phyloP scores from a whole-genome alignment of 768 basidiomycete species.

The Kwoniella sp. region DNA sequence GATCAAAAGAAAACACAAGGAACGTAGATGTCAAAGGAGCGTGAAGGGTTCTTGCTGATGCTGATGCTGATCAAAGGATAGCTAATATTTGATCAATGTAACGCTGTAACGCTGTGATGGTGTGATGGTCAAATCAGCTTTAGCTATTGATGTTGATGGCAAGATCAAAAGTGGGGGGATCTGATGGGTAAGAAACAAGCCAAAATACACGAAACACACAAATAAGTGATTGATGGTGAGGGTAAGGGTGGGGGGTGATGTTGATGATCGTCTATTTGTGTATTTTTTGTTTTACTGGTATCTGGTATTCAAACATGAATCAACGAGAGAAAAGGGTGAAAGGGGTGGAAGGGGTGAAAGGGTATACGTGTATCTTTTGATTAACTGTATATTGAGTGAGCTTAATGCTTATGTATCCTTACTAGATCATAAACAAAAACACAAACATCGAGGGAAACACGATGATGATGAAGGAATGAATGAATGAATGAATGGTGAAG shows the following conservation, averaged over 20 bases:
- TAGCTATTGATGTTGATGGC: background rate
- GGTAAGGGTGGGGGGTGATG: too few species aligned
- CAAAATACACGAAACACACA: background rate
- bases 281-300: background rate
- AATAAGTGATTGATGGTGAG: background rate
- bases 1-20: slow-evolving; percentile 1
- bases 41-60: too few species aligned
- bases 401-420: background rate
- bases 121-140: too few species aligned
- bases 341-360: background rate
- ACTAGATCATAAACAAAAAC: too few species aligned
- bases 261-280: too few species aligned
- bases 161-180: background rate
- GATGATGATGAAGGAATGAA: background rate
- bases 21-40: background rate
- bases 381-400: too few species aligned
- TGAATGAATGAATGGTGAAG: background rate
- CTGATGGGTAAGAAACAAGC: too few species aligned
- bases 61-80: background rate
- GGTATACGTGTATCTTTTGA: background rate
- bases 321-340: too few species aligned
- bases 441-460: too few species aligned
- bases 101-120: background rate
- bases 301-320: background rate
- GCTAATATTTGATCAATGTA: background rate